phyloP scores from a whole-genome alignment of 1,284 basidiomycete species.

The Inonotus hispidus region DNA sequence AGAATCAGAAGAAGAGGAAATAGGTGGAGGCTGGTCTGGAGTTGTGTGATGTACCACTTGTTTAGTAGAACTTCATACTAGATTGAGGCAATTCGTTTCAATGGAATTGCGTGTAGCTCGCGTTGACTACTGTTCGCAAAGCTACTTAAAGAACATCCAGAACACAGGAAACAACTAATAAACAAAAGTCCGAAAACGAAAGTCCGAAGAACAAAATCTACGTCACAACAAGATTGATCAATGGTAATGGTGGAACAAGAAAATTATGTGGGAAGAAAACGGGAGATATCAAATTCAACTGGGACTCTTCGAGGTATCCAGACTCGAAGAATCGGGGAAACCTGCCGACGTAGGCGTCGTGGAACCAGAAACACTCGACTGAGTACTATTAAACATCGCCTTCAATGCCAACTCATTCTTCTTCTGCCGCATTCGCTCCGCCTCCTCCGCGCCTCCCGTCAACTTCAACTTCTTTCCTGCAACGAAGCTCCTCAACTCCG shows the following conservation, averaged over 20 bases:
- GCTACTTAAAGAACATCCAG: not conserved
- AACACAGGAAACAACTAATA: not conserved
- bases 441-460: conserved; percentile 93
- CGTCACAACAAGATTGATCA: not conserved
- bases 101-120: not conserved
- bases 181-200: not conserved
- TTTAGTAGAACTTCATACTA: not conserved
- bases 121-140: not conserved
- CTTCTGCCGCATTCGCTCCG: conserved; percentile 78
- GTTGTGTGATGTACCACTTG: not conserved
- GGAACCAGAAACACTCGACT: not conserved
- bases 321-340: conserved; percentile 4
- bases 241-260: not conserved
- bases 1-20: conserved; percentile 53
- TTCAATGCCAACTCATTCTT: conserved; percentile 80
- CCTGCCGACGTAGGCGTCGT: conserved; percentile 11
- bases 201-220: not conserved
- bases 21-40: not conserved
- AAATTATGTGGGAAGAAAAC: not conserved
- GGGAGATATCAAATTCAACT: conserved; percentile 4
- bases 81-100: not conserved
- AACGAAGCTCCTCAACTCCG: conserved; percentile 81
- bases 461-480: conserved; percentile 80
- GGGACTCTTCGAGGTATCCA: not conserved
- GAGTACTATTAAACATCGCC: conserved; percentile 67